Evolutionary conservation across 306 rosid genomes (phyloP), one percentile per base, ranked within the genome.

Genomic region (Ziziphus jujuba): DNA sequence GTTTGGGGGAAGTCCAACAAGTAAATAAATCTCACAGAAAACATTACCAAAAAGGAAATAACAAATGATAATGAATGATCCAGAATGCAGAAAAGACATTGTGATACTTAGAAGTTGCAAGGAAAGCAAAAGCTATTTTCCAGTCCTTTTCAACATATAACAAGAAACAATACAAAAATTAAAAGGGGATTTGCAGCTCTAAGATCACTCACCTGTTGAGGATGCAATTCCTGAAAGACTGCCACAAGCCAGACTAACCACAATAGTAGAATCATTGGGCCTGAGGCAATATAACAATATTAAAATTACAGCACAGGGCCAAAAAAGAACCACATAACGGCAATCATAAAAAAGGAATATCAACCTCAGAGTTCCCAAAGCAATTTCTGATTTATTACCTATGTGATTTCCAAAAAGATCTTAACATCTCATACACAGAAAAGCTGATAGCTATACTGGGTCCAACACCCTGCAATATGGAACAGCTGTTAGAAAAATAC

Each of bases 151-250:
- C 54, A 17, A 48, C 17, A 61, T 12, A 56, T 0, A 36, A 73
- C 12, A 66, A 72, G 55, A 50, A 68, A 65, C 43, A 21, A 44
- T 61, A 17, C 74, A 48, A 21, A 31, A 20, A 11, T 38, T n/a
- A 17, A 35, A 22, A 63, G 52, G 56, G 73, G 28, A 65, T 61
- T 56, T 4, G 47, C 33, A 70, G 25, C 23, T 78, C 53, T 65
- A 65, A 44, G 78, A 78, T 84, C 75, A 77, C 97, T 86, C 86
- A 90, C 99, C 95, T 75, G 99, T 90, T 70, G 99, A 95, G 61
- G 97, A 90, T 56, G 92, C 95, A 77, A 95, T 84, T 80, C 99
- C 99, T 25, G 99, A 90, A 66, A 95, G 88, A 80, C 99, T 95
- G 50, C 99, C 99, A 33, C 99, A 95, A 25, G 95, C 84, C 73